Conservation (phyloP, 73 alveolate species). For the Tetrahymena malaccensis region DNA sequence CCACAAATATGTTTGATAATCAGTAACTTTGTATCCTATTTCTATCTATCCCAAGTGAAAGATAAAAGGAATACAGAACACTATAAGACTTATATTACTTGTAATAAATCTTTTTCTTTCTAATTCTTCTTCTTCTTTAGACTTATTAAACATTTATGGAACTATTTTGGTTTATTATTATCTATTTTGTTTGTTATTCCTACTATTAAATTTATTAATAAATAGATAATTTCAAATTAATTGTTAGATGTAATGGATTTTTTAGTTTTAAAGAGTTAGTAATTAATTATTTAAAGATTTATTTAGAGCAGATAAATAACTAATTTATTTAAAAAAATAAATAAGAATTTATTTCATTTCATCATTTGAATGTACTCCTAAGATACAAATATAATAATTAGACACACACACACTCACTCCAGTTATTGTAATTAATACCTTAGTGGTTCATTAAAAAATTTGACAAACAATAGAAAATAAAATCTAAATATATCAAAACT, state of each 20-base stretch:
- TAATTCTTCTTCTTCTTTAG: not conserved
- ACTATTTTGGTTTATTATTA: not conserved
- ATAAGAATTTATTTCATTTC: not conserved
- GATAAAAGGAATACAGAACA: not conserved
- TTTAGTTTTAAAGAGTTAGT: no score
- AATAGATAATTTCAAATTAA: no score
- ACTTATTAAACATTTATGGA: not conserved
- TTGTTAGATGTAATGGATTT: no score
- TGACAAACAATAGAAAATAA: not conserved
- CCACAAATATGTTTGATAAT: not conserved
- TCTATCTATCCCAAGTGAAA: not conserved
- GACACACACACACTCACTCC: not conserved
- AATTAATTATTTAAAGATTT: not conserved
- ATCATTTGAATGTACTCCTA: not conserved
- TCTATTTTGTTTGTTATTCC: not conserved
- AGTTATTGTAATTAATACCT: not conserved
- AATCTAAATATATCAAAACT: no score
- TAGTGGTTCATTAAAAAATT: not conserved
- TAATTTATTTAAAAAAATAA: no score
- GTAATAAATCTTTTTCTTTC: not conserved
- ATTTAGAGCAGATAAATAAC: not conserved
- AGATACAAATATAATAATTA: not conserved
- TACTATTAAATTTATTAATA: not conserved
- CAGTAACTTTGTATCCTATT: not conserved
- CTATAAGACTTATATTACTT: not conserved